Conservation (phyloP, 2,329 filamentous ascomycete species). For the Ophiostoma novo-ulmi region DNA sequence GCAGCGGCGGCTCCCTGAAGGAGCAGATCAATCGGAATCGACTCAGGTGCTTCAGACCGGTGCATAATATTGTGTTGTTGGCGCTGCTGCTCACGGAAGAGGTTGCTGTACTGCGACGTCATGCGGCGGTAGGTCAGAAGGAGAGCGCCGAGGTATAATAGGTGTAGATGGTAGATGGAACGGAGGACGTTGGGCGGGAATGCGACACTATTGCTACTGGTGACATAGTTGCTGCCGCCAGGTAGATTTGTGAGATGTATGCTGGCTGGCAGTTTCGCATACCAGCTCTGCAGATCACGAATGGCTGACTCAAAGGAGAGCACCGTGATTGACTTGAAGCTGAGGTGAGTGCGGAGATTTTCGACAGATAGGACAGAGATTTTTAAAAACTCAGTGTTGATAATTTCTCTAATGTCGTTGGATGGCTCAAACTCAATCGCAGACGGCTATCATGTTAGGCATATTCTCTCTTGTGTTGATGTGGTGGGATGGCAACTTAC, state of each 20-base stretch:
- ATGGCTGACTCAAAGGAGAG: slow-evolving; percentile 31
- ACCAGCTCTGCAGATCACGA: slow-evolving; percentile 32
- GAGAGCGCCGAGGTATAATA: slow-evolving; percentile 34
- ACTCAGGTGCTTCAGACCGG: slow-evolving; percentile 15
- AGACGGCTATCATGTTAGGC: slow-evolving; percentile 16
- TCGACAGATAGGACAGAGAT: slow-evolving; percentile 33
- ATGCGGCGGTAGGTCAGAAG: slow-evolving; percentile 35
- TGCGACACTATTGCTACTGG: neutral
- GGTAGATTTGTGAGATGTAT: slow-evolving; percentile 28
- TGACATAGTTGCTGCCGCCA: neutral
- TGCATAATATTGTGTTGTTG: neutral
- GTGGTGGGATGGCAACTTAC: neutral
- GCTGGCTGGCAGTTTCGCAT: slow-evolving; percentile 29
- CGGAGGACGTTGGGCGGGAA: slow-evolving; percentile 26
- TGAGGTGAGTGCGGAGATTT: slow-evolving; percentile 32
- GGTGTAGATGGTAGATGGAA: slow-evolving; percentile 33
- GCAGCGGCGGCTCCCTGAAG: slow-evolving; percentile 31
- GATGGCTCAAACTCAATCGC: slow-evolving; percentile 29
- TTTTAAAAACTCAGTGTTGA: slow-evolving; percentile 33
- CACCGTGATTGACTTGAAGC: slow-evolving; percentile 31
- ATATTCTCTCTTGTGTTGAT: neutral
- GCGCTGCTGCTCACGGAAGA: neutral
- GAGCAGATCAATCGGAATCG: slow-evolving; percentile 17
- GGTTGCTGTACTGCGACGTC: slow-evolving; percentile 29
- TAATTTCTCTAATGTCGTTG: slow-evolving; percentile 28